Conservation (phyloP, 1,284 basidiomycete species). For the Naganishia cerealis region DNA sequence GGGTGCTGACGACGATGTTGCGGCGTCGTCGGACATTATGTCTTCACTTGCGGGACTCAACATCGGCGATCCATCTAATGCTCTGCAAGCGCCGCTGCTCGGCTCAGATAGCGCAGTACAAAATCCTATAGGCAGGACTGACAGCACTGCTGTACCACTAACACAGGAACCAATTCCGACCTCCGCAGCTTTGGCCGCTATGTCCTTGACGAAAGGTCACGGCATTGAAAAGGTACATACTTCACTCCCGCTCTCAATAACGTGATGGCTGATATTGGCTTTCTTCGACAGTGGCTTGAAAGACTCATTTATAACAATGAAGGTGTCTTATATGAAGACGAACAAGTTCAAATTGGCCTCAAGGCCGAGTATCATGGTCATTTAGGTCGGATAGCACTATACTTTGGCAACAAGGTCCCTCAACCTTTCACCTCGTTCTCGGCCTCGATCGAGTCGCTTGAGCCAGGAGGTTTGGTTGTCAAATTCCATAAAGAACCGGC, state of each 20-base stretch:
- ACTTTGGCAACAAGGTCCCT: conserved; percentile 92
- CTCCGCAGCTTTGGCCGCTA: conserved; percentile 31
- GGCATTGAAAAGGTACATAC: conserved; percentile 66
- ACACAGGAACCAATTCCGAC: conserved; percentile 32
- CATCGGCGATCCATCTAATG: conserved; percentile 58
- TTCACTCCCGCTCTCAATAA: too few relatives aligned
- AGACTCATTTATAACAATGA: conserved; percentile 77
- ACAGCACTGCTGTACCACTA: conserved; percentile 30
- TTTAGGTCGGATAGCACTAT: conserved; percentile 85
- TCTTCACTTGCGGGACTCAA: conserved; percentile 79
- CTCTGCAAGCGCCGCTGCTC: conserved; percentile 44
- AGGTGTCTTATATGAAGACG: conserved; percentile 93
- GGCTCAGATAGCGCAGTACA: background rate
- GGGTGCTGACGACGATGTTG: conserved; percentile 42
- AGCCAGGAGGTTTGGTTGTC: conserved; percentile 72
- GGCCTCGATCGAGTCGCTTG: conserved; percentile 71
- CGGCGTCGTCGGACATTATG: conserved; percentile 63
- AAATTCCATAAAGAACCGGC: conserved; percentile 83
- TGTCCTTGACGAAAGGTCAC: conserved; percentile 62
- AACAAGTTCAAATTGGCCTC: conserved; percentile 90
- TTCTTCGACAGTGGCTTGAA: conserved; percentile 68
- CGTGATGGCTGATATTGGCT: background rate
- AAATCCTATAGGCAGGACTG: conserved; percentile 6
- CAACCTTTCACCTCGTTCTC: conserved; percentile 85
- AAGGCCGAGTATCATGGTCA: conserved; percentile 94